These are phyloP conservation scores for Xylaria sp. DNA, from an alignment of 2,329 filamentous ascomycete genomes.

Conservation along the genomic window DNA sequence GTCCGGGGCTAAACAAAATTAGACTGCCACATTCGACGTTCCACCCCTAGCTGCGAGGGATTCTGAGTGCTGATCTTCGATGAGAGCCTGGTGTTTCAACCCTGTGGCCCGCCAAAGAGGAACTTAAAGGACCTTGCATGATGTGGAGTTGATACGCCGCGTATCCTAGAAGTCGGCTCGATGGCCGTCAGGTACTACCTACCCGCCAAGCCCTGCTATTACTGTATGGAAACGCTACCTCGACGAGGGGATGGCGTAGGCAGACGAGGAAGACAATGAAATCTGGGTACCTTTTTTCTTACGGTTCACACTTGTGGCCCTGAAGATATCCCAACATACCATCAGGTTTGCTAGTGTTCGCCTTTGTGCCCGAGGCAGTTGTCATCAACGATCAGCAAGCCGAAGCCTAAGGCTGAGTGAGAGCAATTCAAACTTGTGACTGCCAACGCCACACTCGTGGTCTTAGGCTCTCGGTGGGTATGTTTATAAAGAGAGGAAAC, in stretches of 20 bases:
- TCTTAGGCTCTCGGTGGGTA: not conserved
- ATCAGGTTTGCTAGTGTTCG: not conserved
- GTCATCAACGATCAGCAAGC: not conserved
- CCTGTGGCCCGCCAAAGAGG: conserved; percentile 2
- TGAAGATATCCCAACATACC: not conserved
- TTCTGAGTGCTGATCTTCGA: conserved; percentile 1
- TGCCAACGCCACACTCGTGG: conserved; percentile 14
- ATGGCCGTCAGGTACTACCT: not conserved
- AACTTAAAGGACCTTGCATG: conserved; percentile 14
- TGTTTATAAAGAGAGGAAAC: not conserved
- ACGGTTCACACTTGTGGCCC: not conserved
- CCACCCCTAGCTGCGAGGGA: not conserved
- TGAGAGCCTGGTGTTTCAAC: conserved; percentile 10
- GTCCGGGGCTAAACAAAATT: conserved; percentile 3
- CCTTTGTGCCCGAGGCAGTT: conserved; percentile 8
- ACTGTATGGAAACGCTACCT: not conserved
- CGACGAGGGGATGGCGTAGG: not conserved
- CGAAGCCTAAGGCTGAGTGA: conserved; percentile 17
- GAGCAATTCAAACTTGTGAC: conserved; percentile 6
- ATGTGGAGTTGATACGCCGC: conserved; percentile 6
- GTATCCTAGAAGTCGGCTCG: not conserved
- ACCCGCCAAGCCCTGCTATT: not conserved
- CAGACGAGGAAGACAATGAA: not conserved
- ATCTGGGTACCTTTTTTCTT: not conserved
- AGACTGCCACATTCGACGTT: not conserved